Conservation (phyloP, 2,329 filamentous ascomycete species). For the Venturiaceae sp. region DNA sequence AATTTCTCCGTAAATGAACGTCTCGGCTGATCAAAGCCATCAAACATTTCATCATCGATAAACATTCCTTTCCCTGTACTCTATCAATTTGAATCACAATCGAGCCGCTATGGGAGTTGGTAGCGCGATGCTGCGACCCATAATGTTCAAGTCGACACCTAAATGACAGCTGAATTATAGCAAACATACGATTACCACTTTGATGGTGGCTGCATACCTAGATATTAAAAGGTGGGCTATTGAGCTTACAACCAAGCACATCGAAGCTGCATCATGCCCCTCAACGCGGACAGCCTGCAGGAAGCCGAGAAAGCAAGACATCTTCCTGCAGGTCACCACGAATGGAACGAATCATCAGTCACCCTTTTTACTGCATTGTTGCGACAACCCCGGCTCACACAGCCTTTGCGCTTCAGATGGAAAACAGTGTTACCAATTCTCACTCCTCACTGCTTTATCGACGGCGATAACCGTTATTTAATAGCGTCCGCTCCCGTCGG, state of each 20-base stretch:
- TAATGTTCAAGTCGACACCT: no score
- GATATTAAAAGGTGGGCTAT: neutral
- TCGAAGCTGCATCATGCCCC: neutral
- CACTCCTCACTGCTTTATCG: neutral
- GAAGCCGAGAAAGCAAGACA: neutral
- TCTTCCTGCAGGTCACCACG: neutral
- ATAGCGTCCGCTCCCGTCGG: slow-evolving; percentile 2
- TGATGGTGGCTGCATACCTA: no score
- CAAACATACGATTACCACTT: no score
- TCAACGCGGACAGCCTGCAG: neutral
- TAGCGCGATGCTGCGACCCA: no score
- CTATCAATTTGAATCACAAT: no score
- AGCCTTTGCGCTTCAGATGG: neutral
- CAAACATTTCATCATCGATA: no score
- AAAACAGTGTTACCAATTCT: neutral
- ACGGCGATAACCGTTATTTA: neutral
- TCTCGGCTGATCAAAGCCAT: no score
- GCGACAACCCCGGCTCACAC: neutral
- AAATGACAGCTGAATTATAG: no score
- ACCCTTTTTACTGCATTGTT: neutral
- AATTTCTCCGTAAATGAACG: no score
- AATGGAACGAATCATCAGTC: neutral
- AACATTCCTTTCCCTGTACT: no score
- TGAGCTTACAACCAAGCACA: neutral
- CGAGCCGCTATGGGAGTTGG: no score